Evolutionary conservation across 352 stramenopile genomes (phyloP).

Genomic region (Phytopythium vexans): DNA sequence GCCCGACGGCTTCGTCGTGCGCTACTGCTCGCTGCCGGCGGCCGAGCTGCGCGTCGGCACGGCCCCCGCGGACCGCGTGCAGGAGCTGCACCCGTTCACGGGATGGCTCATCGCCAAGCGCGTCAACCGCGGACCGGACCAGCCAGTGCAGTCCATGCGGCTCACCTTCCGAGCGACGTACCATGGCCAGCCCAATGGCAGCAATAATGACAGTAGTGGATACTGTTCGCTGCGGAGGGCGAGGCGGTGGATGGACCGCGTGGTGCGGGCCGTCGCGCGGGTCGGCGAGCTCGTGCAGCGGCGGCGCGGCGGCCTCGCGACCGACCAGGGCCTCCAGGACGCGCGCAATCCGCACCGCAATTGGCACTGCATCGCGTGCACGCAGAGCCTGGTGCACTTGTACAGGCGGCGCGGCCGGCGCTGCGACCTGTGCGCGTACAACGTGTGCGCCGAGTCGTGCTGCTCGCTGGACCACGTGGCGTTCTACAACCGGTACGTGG

Average conservation of each 20-base stretch:
- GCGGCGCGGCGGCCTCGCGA: neutral
- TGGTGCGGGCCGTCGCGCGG: neutral
- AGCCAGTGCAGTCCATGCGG: slow-evolving; percentile 10
- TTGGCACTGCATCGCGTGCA: slow-evolving; percentile 39
- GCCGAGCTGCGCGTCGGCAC: slow-evolving; percentile 24
- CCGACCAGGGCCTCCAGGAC: neutral
- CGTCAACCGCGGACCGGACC: neutral
- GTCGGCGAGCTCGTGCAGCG: slow-evolving; percentile 3
- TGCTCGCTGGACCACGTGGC: slow-evolving; percentile 32
- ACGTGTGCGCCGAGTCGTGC: slow-evolving; percentile 27
- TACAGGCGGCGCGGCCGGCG: slow-evolving; percentile 20
- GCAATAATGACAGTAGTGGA: neutral
- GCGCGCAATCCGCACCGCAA: slow-evolving; percentile 19
- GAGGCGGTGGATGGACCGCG: slow-evolving; percentile 2
- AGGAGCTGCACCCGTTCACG: slow-evolving; percentile 24
- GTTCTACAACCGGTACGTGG: slow-evolving; percentile 42
- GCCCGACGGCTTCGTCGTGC: slow-evolving; percentile 16
- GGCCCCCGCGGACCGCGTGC: slow-evolving; percentile 21
- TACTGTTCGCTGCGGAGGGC: slow-evolving; percentile 7
- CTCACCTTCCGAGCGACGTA: slow-evolving; percentile 31
- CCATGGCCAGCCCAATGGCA: slow-evolving; percentile 9
- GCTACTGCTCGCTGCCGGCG: slow-evolving; percentile 21
- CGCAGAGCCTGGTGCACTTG: slow-evolving; percentile 18
- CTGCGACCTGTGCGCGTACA: slow-evolving; percentile 38
- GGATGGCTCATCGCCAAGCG: slow-evolving; percentile 26